Conservation (phyloP, 345 rosid genomes). For the Syzygium jambos region DNA sequence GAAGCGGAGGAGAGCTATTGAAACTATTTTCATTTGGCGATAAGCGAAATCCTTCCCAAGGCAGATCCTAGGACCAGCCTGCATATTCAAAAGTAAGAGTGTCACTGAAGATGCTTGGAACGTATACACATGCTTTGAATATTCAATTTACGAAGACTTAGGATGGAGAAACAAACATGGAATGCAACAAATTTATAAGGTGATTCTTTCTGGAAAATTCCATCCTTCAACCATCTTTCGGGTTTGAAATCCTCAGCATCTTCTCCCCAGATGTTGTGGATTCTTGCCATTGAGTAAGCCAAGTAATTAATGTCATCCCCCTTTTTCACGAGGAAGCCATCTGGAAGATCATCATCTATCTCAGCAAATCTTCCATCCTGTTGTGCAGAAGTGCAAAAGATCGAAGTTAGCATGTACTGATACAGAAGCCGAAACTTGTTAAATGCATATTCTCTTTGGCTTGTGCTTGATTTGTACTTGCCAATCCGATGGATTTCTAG, state of each 20-base stretch:
- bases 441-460: neutral
- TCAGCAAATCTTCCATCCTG: slow-evolving; percentile 60
- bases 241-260: slow-evolving; percentile 60
- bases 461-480: neutral
- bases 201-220: slow-evolving; percentile 50
- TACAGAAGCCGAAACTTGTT: neutral
- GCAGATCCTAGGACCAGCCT: slow-evolving; percentile 82
- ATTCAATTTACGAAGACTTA: neutral
- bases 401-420: neutral
- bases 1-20: slow-evolving; percentile 47
- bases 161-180: slow-evolving; percentile 20
- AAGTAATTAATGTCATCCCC: slow-evolving; percentile 50
- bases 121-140: neutral
- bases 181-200: slow-evolving; percentile 61
- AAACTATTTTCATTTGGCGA: slow-evolving; percentile 66
- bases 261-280: slow-evolving; percentile 66
- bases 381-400: neutral
- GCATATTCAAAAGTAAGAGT: neutral
- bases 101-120: neutral
- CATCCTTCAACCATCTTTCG: slow-evolving; percentile 66
- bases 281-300: slow-evolving; percentile 74
- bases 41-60: slow-evolving; percentile 68
- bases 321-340: slow-evolving; percentile 43
- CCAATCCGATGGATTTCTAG: neutral
- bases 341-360: slow-evolving; percentile 55